Conservation (phyloP, 176 grass and related monocot genomes). For the Bothriochloa decipiens region DNA sequence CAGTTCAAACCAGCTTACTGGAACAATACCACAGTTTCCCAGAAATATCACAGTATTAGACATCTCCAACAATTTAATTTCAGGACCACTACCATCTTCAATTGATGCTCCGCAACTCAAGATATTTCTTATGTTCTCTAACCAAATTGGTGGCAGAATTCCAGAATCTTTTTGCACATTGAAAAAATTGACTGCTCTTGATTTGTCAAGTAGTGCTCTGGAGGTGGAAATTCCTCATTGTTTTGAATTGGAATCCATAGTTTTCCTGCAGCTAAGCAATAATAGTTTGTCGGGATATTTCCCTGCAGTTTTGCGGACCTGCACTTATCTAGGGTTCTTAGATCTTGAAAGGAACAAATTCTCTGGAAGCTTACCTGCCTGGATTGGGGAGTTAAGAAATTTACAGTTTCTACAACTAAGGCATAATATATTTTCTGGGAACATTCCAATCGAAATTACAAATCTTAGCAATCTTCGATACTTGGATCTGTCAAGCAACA, state of each 20-base stretch:
- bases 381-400: not conserved
- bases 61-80: not conserved
- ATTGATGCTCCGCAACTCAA: not conserved
- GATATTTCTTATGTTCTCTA: not conserved
- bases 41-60: not conserved
- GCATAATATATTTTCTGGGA: slow-evolving; percentile 32
- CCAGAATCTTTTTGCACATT: not conserved
- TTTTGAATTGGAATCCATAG: not conserved
- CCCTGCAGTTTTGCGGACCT: not conserved
- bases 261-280: not conserved
- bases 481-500: slow-evolving; percentile 45
- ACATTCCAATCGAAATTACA: slow-evolving; percentile 12
- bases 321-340: not conserved
- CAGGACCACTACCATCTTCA: not conserved
- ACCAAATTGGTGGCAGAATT: not conserved
- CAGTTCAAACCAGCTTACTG: not conserved
- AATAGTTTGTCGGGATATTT: not conserved
- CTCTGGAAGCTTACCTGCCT: not conserved
- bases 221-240: not conserved
- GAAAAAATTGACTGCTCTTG: not conserved
- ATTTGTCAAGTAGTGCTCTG: not conserved
- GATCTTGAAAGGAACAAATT: not conserved
- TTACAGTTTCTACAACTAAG: not conserved
- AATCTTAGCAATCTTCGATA: not conserved
- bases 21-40: not conserved